These are phyloP conservation scores for Xylariaceae sp. DNA, from an alignment of 2,329 filamentous ascomycete genomes.

Conservation along the genomic window DNA sequence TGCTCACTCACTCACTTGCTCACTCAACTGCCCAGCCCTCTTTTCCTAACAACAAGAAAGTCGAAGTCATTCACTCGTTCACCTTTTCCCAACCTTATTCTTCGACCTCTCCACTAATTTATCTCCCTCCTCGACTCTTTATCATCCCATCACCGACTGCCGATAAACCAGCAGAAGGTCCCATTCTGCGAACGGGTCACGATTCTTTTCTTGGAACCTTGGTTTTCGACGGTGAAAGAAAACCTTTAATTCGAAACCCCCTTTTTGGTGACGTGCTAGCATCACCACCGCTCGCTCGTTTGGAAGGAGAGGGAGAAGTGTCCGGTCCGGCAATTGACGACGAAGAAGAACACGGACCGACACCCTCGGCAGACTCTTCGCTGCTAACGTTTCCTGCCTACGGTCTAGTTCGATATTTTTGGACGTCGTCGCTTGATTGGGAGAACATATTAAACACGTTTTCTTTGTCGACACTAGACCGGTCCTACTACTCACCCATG, in stretches of 20 bases:
- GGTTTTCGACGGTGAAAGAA: conserved; percentile 14
- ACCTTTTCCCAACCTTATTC: conserved; percentile 1
- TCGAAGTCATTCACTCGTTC: conserved; percentile 6
- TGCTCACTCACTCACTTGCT: conserved; percentile 2
- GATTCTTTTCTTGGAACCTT: conserved; percentile 1
- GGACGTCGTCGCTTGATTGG: conserved; percentile 10
- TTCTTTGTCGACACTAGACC: conserved; percentile 20
- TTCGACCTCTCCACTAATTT: conserved; percentile 8
- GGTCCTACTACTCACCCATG: conserved; percentile 13
- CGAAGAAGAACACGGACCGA: conserved; percentile 3
- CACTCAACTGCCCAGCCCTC: neutral
- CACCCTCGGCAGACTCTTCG: conserved; percentile 9
- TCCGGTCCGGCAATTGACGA: conserved; percentile 21
- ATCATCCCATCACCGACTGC: conserved; percentile 15
- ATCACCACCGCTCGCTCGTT: conserved; percentile 18
- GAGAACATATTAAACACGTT: conserved; percentile 7
- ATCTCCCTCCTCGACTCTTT: conserved; percentile 4
- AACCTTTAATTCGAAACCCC: conserved; percentile 15
- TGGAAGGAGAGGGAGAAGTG: conserved; percentile 9
- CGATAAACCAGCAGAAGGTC: conserved; percentile 10
- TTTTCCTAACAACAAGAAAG: conserved; percentile 3
- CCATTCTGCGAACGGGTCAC: conserved; percentile 29
- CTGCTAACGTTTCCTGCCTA: conserved; percentile 14
- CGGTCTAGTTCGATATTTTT: conserved; percentile 10
- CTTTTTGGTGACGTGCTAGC: conserved; percentile 10